These are phyloP conservation scores for Orbilia blumenaviensis DNA, from an alignment of 2,329 filamentous ascomycete genomes.

Conservation along the genomic window DNA sequence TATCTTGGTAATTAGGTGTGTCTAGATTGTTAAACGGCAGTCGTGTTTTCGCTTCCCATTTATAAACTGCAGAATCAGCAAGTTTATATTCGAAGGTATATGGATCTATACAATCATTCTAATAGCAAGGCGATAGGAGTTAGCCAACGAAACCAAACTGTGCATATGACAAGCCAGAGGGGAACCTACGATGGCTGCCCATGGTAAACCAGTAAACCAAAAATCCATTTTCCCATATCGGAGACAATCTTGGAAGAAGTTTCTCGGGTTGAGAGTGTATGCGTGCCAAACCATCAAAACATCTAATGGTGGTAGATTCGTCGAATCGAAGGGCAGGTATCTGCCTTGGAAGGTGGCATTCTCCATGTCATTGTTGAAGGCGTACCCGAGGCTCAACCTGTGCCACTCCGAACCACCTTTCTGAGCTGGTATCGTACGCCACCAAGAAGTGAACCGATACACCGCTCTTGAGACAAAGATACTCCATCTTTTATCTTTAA, in stretches of 20 bases:
- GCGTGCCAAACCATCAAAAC: constrained; percentile 82
- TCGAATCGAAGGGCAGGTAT: constrained; percentile 30
- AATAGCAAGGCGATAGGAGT: no score
- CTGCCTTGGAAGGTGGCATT: constrained; percentile 8
- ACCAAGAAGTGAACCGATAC: constrained; percentile 49
- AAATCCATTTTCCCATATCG: constrained; percentile 67
- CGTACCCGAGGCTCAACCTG: constrained; percentile 3
- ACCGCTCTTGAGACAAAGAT: constrained; percentile 48
- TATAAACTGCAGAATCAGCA: constrained; percentile 39
- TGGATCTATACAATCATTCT: constrained; percentile 52
- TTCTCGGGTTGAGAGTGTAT: constrained; percentile 78
- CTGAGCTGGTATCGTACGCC: constrained; percentile 29
- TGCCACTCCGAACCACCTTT: constrained; percentile 20
- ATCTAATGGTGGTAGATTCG: constrained; percentile 63
- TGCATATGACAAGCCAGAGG: neutral
- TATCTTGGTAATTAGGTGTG: constrained; percentile 28
- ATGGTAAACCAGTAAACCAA: constrained; percentile 74
- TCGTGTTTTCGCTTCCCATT: constrained; percentile 39
- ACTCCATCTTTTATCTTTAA: constrained; percentile 52
- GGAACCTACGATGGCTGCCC: constrained; percentile 68
- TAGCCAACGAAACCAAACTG: constrained; percentile 65
- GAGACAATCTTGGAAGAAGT: constrained; percentile 78
- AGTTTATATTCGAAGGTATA: constrained; percentile 56
- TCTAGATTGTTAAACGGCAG: constrained; percentile 38
- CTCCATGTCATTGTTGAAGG: constrained; percentile 41